phyloP scores from a whole-genome alignment of 768 basidiomycete genomes.

The Sistotremastrum niveocremeum region DNA sequence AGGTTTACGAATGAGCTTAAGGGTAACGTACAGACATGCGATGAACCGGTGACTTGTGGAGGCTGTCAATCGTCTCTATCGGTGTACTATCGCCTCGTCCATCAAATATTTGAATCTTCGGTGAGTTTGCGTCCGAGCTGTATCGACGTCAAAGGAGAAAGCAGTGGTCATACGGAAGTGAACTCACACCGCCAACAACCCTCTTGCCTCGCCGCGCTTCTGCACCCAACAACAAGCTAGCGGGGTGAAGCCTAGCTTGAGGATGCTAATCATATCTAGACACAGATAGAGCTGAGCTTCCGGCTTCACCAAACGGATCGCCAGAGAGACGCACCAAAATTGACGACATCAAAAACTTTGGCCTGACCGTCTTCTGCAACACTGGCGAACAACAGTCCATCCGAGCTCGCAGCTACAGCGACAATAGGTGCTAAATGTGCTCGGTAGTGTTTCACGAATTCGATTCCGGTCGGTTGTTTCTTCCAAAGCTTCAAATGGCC shows the following conservation, averaged over 20 bases:
- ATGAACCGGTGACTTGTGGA: slow-evolving; percentile 86
- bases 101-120: slow-evolving; percentile 80
- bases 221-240: slow-evolving; percentile 95
- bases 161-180: not conserved
- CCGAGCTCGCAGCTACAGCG: slow-evolving; percentile 74
- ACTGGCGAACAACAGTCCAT: slow-evolving; percentile 86
- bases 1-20: not conserved
- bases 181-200: slow-evolving; percentile 77
- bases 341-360: slow-evolving; percentile 95
- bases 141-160: slow-evolving; percentile 7
- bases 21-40: slow-evolving; percentile 61
- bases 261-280: slow-evolving; percentile 97
- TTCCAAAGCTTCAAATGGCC: slow-evolving; percentile 99
- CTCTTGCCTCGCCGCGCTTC: slow-evolving; percentile 71
- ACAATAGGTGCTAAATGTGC: slow-evolving; percentile 74
- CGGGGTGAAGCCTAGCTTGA: slow-evolving; percentile 78
- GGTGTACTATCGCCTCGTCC: slow-evolving; percentile 75
- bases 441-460: slow-evolving; percentile 97
- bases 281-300: not conserved
- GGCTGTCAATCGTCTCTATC: slow-evolving; percentile 55
- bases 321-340: slow-evolving; percentile 64
- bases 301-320: not conserved
- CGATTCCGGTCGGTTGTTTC: slow-evolving; percentile 90
- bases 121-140: slow-evolving; percentile 68
- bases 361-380: slow-evolving; percentile 84